Conservation (phyloP, 2,329 filamentous ascomycete species). For the Magnaporthiopsis incrustans region DNA sequence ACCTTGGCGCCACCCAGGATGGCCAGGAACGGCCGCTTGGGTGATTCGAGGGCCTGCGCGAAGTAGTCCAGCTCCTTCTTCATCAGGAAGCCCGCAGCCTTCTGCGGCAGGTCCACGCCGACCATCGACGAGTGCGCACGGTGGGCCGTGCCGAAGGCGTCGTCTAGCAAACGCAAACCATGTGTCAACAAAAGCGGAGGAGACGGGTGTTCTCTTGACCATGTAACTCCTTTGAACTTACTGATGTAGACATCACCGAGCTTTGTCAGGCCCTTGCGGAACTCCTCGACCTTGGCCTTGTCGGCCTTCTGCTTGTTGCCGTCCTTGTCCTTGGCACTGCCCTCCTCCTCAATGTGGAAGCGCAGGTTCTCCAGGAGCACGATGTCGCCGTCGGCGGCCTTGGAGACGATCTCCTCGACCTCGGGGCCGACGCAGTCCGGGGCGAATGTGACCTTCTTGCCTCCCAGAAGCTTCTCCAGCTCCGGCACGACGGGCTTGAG, state of each 20-base stretch:
- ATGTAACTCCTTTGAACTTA: constrained; percentile 37
- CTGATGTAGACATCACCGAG: constrained; percentile 96
- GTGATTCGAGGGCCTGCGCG: constrained; percentile 87
- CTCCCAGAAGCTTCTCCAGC: constrained; percentile 78
- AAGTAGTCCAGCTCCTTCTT: constrained; percentile 99
- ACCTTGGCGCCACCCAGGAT: constrained; percentile 98
- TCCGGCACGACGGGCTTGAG: constrained; percentile 85
- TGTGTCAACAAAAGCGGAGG: not conserved
- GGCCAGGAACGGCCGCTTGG: constrained; percentile 92
- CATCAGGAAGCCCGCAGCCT: constrained; percentile 96
- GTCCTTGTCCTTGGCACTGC: constrained; percentile 84
- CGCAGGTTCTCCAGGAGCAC: constrained; percentile 95
- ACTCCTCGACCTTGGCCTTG: constrained; percentile 83
- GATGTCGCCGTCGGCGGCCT: constrained; percentile 71
- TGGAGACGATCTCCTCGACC: constrained; percentile 83
- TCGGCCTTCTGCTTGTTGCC: constrained; percentile 99
- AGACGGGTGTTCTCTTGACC: not conserved
- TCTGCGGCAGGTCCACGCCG: constrained; percentile 88
- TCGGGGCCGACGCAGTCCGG: constrained; percentile 85
- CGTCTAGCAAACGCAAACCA: constrained; percentile 48
- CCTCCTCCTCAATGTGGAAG: constrained; percentile 98
- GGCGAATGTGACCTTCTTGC: constrained; percentile 78
- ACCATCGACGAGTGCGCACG: constrained; percentile 99
- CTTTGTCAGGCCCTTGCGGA: constrained; percentile 90
- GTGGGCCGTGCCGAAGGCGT: constrained; percentile 97